These are phyloP conservation scores for Corylus heterophylla DNA, from an alignment of 306 rosid genomes.

Conservation along the genomic window DNA sequence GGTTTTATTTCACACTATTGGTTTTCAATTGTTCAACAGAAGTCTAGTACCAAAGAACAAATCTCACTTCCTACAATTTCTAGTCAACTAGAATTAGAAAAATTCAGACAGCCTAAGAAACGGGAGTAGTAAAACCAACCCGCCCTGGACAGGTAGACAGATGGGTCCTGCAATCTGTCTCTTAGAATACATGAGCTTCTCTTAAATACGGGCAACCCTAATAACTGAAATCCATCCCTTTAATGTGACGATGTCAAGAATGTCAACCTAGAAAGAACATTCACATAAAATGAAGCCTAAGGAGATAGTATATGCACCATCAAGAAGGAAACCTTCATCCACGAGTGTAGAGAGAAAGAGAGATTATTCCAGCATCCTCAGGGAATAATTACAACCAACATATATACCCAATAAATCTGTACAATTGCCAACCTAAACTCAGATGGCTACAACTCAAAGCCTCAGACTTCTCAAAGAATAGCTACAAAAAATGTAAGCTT, in stretches of 20 bases:
- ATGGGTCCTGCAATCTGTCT: no score
- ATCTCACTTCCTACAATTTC: neutral
- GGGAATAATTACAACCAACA: no score
- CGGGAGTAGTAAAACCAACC: no score
- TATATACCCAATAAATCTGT: constrained; percentile 19
- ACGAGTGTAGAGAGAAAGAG: neutral
- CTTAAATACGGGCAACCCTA: no score
- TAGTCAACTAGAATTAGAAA: no score
- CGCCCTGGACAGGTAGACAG: no score
- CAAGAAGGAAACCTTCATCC: neutral
- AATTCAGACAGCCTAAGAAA: no score
- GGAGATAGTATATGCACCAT: neutral
- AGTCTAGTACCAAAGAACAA: neutral
- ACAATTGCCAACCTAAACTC: constrained; percentile 2
- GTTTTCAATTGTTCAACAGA: neutral
- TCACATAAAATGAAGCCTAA: neutral
- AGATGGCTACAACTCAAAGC: constrained; percentile 25
- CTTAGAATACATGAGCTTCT: no score
- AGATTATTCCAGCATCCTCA: neutral
- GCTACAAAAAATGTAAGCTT: constrained; percentile 16
- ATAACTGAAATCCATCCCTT: no score
- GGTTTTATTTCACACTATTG: neutral
- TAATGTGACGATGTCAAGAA: neutral
- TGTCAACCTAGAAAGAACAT: neutral
- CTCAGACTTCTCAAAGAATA: neutral